These are phyloP conservation scores for Gastrolobium bilobum DNA, from an alignment of 306 rosid species.

Conservation along the genomic window DNA sequence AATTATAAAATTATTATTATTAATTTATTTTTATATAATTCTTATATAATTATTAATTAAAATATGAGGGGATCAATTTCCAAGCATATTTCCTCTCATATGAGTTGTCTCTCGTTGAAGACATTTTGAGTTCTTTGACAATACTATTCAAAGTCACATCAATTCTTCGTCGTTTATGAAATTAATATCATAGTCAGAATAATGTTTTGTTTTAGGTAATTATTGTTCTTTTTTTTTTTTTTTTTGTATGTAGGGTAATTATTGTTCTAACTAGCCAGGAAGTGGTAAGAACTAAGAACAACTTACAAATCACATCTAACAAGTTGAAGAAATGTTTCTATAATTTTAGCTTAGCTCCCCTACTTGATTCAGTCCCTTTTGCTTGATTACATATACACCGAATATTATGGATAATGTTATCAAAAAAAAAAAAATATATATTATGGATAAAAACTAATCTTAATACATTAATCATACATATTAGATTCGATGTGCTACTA, in stretches of 20 bases:
- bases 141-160: background rate
- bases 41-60: too few relatives aligned
- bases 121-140: background rate
- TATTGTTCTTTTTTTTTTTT: too few relatives aligned
- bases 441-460: background rate
- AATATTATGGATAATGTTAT: background rate
- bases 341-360: background rate
- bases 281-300: conserved; percentile 6
- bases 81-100: too few relatives aligned
- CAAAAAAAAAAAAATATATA: too few relatives aligned
- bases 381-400: background rate
- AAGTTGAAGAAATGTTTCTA: background rate
- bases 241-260: too few relatives aligned
- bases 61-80: too few relatives aligned
- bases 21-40: too few relatives aligned
- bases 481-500: conserved; percentile 12
- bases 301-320: background rate
- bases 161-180: background rate
- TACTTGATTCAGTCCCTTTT: background rate
- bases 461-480: background rate
- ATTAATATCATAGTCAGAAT: background rate
- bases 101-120: too few relatives aligned
- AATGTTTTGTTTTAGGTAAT: background rate
- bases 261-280: background rate
- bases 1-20: too few relatives aligned